These are phyloP conservation scores for Blastocystis hominis DNA, from an alignment of 352 stramenopile genomes.

Conservation along the genomic window DNA sequence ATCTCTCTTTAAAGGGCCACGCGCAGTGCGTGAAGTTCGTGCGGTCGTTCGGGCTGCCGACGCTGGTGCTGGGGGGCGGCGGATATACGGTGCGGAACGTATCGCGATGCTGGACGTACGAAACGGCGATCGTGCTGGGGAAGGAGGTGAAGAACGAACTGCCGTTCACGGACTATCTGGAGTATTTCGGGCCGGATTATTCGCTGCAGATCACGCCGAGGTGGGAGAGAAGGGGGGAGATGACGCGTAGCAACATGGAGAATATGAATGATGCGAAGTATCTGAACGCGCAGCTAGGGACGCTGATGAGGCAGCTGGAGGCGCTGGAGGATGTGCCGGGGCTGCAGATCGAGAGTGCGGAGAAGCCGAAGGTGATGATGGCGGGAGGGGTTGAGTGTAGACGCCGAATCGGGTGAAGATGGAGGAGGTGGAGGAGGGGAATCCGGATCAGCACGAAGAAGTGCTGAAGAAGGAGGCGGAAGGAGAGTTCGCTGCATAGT, in stretches of 20 bases:
- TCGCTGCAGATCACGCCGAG: constrained; percentile 85
- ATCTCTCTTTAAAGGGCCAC: constrained; percentile 89
- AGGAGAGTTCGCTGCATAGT: constrained; percentile 29
- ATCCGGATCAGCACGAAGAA: constrained; percentile 16
- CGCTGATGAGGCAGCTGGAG: constrained; percentile 85
- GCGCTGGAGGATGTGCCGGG: constrained; percentile 86
- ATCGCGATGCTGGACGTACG: constrained; percentile 83
- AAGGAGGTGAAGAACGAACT: constrained; percentile 82
- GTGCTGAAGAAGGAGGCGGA: constrained; percentile 9
- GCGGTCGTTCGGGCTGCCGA: constrained; percentile 87
- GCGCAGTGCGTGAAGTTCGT: constrained; percentile 90
- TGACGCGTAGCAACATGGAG: constrained; percentile 63
- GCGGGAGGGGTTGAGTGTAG: constrained; percentile 63
- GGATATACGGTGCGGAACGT: constrained; percentile 96
- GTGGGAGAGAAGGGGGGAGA: constrained; percentile 72
- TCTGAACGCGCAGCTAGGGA: constrained; percentile 64
- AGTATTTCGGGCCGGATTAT: constrained; percentile 96
- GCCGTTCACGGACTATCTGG: constrained; percentile 98
- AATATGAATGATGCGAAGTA: constrained; percentile 66
- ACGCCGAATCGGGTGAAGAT: constrained; percentile 39
- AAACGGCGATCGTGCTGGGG: constrained; percentile 84
- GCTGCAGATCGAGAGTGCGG: constrained; percentile 78
- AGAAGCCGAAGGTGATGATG: constrained; percentile 62
- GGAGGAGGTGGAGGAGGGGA: not conserved
- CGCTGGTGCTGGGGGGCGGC: constrained; percentile 86